phyloP scores from a whole-genome alignment of 2,329 filamentous ascomycete species.

The Verruconis gallopava region DNA sequence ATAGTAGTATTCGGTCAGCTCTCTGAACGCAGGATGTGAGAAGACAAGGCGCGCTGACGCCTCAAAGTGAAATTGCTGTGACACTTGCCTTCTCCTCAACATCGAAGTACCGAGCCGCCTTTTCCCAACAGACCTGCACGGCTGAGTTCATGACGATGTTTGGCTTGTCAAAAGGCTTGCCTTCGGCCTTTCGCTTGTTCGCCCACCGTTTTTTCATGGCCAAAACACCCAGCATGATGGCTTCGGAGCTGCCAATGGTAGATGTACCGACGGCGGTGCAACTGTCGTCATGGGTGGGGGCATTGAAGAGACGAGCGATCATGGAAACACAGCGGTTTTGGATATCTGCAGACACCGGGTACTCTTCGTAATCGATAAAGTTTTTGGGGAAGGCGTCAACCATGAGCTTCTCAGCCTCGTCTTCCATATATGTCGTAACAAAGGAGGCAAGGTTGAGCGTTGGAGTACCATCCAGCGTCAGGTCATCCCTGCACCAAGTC shows the following conservation, averaged over 20 bases:
- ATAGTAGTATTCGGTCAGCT: no score
- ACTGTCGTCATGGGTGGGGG: constrained; percentile 40
- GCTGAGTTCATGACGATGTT: constrained; percentile 95
- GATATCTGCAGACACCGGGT: constrained; percentile 37
- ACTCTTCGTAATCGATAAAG: constrained; percentile 45
- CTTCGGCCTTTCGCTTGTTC: constrained; percentile 69
- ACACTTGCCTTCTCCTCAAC: constrained; percentile 56
- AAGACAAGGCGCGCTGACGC: background rate
- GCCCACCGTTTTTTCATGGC: constrained; percentile 96
- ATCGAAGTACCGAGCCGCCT: constrained; percentile 47
- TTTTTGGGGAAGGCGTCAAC: constrained; percentile 84
- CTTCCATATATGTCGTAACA: constrained; percentile 85
- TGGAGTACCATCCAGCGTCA: constrained; percentile 75
- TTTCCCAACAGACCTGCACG: constrained; percentile 96
- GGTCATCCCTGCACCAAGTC: constrained; percentile 8
- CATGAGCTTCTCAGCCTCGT: constrained; percentile 95
- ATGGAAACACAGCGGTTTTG: constrained; percentile 70
- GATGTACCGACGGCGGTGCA: constrained; percentile 70
- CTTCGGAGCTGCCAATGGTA: constrained; percentile 79
- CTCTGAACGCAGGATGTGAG: constrained; percentile 47
- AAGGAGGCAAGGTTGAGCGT: constrained; percentile 84
- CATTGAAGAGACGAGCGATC: constrained; percentile 77
- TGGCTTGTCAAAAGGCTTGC: constrained; percentile 66
- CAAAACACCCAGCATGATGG: constrained; percentile 68
- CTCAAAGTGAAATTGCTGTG: background rate